Base-by-base conservation (phyloP, 2,329 filamentous ascomycete genomes). In the Aspergillus calidoustus region DNA sequence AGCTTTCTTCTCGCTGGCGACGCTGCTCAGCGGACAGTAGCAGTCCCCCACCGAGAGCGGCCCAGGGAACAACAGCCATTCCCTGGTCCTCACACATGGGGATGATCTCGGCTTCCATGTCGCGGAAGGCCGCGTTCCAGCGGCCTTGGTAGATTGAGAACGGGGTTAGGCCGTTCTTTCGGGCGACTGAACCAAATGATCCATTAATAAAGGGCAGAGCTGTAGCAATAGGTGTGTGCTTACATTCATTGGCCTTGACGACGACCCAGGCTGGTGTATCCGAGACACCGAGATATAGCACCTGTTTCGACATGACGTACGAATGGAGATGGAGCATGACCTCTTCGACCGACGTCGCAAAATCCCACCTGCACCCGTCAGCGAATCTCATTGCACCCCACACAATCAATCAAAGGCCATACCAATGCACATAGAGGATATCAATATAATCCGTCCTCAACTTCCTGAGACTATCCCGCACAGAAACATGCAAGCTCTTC, bases 31-130 rank as follows among this genome's bases (percentile, higher is more conserved):
- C 30, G 8, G 52, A 31, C 15, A 54, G 41, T 3, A 63, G 49
- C 31, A 51, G 23, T 2, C 57, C 57, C 11, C 54, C 52, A 13
- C 61, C 61, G 11, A 63, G 53, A 13, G 53, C 30, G 7, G 61
- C 57, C 57, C 57, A 63, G 3, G 57, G 57, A 2, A 55, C 57
- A 17, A 63, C 38, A 2, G 61, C 61, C 57, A 63, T 54, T n/a
- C 61, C 61, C 49, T 63, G 61, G 47, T 63, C 61, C 11, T 52
- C 47, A 23, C 61, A 63, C 61, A 63, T 63, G 30, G 61, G 57
- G 17, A 63, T 55, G 19, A 63, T 57, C 48, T 63, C 61, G n/a
- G 48, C 53, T 52, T 63, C 61, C 30, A 63, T 22, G 28, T 63
- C 61, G 9, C 57, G 47, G 23, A 53, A 43, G 5, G 52, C 61